Evolutionary conservation across 208 protist species (phyloP).

Genomic region (Trypanosomatidae sp.): DNA sequence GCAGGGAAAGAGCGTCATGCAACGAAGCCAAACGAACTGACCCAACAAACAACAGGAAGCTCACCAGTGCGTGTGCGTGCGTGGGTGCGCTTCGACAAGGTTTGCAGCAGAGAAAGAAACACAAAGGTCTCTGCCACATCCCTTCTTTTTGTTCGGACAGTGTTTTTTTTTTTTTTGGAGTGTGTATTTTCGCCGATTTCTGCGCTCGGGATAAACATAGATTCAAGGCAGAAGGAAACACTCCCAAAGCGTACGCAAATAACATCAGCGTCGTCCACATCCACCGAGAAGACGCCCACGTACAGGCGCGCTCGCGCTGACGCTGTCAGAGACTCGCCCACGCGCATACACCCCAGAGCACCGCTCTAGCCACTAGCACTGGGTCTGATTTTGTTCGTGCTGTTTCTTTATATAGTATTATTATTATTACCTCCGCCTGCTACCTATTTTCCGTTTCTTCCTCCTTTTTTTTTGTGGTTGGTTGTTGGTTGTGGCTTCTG

Average conservation of each 20-base stretch:
- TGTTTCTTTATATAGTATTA: neutral
- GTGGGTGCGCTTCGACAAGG: neutral
- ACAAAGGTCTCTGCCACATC: neutral
- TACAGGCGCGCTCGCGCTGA: neutral
- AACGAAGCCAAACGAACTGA: neutral
- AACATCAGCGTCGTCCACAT: neutral
- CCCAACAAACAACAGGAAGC: neutral
- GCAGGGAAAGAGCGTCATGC: neutral
- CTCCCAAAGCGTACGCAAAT: neutral
- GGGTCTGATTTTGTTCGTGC: no score
- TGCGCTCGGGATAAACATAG: neutral
- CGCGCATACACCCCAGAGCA: neutral
- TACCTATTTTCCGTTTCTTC: neutral
- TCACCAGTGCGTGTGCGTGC: neutral
- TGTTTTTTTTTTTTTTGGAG: neutral
- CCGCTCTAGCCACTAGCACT: neutral
- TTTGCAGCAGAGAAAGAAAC: neutral
- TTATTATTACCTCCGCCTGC: neutral
- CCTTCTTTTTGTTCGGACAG: neutral
- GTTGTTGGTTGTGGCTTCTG: neutral
- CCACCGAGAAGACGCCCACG: neutral
- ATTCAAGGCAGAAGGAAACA: neutral
- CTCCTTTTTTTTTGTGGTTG: neutral
- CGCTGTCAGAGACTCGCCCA: neutral
- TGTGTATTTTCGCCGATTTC: neutral